Conservation (phyloP, 495 filamentous ascomycete genomes). For the Choiromyces venosus region DNA sequence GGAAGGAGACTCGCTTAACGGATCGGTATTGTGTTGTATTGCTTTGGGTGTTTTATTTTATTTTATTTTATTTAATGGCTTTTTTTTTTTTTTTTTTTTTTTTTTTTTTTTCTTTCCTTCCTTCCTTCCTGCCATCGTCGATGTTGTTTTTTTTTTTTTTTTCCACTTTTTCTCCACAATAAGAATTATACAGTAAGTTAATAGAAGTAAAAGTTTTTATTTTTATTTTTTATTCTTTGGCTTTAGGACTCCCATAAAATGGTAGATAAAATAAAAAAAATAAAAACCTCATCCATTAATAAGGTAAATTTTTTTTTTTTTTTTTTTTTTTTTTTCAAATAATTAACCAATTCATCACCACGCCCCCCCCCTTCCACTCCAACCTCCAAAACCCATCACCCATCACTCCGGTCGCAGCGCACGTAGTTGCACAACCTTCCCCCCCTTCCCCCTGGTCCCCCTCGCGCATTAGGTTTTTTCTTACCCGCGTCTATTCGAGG, state of each 20-base stretch:
- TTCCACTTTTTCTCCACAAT: background rate
- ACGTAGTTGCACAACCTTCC: background rate
- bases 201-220: too few relatives aligned
- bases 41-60: too few relatives aligned
- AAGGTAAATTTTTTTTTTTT: too few relatives aligned
- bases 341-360: background rate
- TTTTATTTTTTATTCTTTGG: too few relatives aligned
- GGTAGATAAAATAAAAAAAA: too few relatives aligned
- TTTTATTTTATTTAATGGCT: too few relatives aligned
- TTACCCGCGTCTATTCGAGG: background rate
- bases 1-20: background rate
- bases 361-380: background rate
- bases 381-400: background rate
- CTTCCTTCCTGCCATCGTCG: slow-evolving; percentile 8
- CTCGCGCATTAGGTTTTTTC: slow-evolving; percentile 1
- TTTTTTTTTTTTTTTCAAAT: too few relatives aligned
- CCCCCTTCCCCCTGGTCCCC: background rate
- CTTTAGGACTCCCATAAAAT: too few relatives aligned
- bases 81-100: slow-evolving; percentile 20
- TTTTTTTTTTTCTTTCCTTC: slow-evolving; percentile 21
- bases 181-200: too few relatives aligned
- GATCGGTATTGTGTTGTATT: background rate
- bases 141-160: slow-evolving; percentile 10
- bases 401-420: background rate
- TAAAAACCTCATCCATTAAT: too few relatives aligned